These are phyloP conservation scores for Aspergillus latus DNA, from an alignment of 2,329 filamentous ascomycete genomes.

Conservation along the genomic window DNA sequence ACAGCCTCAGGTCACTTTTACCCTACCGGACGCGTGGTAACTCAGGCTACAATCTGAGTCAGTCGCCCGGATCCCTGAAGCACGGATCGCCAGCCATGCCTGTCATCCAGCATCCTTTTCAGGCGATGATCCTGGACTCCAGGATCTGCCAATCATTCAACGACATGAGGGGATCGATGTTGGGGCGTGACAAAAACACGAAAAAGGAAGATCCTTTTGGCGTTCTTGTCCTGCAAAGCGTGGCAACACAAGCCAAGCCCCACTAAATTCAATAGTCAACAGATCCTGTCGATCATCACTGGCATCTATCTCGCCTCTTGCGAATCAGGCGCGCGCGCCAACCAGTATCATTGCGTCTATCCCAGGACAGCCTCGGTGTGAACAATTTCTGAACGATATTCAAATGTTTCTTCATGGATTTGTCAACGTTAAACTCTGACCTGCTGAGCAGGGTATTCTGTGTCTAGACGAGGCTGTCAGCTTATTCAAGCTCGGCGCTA, in stretches of 20 bases:
- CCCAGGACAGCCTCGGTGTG: background rate
- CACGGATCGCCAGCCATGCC: constrained; percentile 22
- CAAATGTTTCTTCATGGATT: constrained; percentile 8
- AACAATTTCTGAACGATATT: background rate
- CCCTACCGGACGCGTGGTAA: constrained; percentile 5
- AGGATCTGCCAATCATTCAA: constrained; percentile 13
- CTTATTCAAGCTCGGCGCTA: constrained; percentile 14
- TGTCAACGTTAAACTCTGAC: constrained; percentile 1
- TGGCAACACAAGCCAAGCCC: constrained; percentile 28
- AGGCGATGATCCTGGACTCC: constrained; percentile 8
- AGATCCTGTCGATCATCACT: constrained; percentile 39
- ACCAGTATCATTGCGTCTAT: background rate
- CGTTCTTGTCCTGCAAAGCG: constrained; percentile 18
- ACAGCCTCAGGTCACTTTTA: constrained; percentile 3
- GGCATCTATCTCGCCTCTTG: constrained; percentile 26
- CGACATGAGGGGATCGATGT: background rate
- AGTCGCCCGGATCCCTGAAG: background rate
- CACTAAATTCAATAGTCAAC: constrained; percentile 42
- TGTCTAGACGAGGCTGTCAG: constrained; percentile 4
- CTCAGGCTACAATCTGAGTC: background rate
- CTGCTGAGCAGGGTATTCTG: background rate
- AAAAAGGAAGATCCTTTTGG: constrained; percentile 4
- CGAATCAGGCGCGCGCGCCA: constrained; percentile 5
- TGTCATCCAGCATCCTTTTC: constrained; percentile 18
- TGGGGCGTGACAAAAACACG: constrained; percentile 9